These are phyloP conservation scores for Leccinellum albellum DNA, from an alignment of 768 basidiomycete species.

Conservation along the genomic window DNA sequence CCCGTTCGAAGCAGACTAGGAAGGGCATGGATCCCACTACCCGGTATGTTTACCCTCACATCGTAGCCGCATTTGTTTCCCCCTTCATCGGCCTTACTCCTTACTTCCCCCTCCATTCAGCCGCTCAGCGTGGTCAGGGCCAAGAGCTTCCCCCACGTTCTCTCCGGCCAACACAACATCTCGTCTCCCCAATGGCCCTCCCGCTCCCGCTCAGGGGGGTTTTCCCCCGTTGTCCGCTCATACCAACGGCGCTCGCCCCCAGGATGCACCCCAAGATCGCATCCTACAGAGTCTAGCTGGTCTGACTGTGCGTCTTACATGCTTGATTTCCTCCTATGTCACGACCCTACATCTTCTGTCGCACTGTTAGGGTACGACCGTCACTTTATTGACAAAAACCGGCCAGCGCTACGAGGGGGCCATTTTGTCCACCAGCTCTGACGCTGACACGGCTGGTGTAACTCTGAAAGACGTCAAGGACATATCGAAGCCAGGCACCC, in stretches of 20 bases:
- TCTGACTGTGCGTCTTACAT: constrained; percentile 55
- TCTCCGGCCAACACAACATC: constrained; percentile 44
- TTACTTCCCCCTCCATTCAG: constrained; percentile 24
- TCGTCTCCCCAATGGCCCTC: constrained; percentile 43
- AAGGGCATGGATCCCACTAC: constrained; percentile 55
- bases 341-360: constrained; percentile 16
- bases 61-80: constrained; percentile 13
- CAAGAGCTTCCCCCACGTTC: constrained; percentile 70
- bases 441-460: constrained; percentile 69
- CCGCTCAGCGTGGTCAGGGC: constrained; percentile 59
- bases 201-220: constrained; percentile 30
- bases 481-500: constrained; percentile 57
- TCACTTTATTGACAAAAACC: constrained; percentile 73
- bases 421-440: constrained; percentile 53
- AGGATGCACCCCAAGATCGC: constrained; percentile 53
- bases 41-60: constrained; percentile 42
- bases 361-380: constrained; percentile 61
- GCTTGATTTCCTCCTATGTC: constrained; percentile 6
- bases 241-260: constrained; percentile 44
- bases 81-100: constrained; percentile 5
- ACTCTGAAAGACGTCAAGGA: constrained; percentile 78
- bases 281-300: constrained; percentile 63
- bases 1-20: constrained; percentile 60
- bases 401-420: constrained; percentile 72
- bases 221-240: constrained; percentile 45